Conservation (phyloP, 2,329 filamentous ascomycete genomes). For the Aspergillus sp. region DNA sequence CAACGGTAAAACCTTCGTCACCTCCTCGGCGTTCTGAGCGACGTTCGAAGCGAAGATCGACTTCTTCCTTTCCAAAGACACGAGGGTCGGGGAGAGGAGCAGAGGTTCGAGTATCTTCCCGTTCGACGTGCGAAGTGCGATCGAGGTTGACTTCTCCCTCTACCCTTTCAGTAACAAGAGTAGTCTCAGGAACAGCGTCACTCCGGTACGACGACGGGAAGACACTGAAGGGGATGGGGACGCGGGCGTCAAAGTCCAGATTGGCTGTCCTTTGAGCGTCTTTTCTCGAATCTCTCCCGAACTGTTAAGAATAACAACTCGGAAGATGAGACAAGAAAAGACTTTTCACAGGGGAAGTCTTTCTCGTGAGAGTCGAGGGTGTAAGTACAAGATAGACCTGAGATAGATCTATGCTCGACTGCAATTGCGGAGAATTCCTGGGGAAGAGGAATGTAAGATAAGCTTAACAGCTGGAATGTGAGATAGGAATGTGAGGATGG, state of each 20-base stretch:
- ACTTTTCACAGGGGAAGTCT: slow-evolving; percentile 45
- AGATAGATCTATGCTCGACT: slow-evolving; percentile 29
- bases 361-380: slow-evolving; percentile 35
- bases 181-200: slow-evolving; percentile 69
- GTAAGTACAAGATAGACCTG: slow-evolving; percentile 18
- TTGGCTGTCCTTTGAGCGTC: slow-evolving; percentile 81
- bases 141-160: slow-evolving; percentile 84
- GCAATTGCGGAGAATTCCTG: slow-evolving; percentile 28
- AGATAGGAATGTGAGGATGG: slow-evolving; percentile 23
- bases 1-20: slow-evolving; percentile 21
- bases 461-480: slow-evolving; percentile 19
- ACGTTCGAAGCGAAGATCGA: slow-evolving; percentile 74
- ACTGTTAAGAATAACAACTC: slow-evolving; percentile 50
- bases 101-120: slow-evolving; percentile 88
- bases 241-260: slow-evolving; percentile 99
- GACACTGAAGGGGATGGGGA: slow-evolving; percentile 99
- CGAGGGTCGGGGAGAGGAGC: slow-evolving; percentile 67
- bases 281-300: slow-evolving; percentile 69
- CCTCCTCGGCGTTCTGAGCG: slow-evolving; percentile 7
- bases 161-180: slow-evolving; percentile 70
- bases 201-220: slow-evolving; percentile 97
- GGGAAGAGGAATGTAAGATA: slow-evolving; percentile 27
- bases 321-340: slow-evolving; percentile 56
- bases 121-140: slow-evolving; percentile 83
- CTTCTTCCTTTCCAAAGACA: slow-evolving; percentile 80